Evolutionary conservation across 2,329 filamentous ascomycete species (phyloP), one percentile per base, ranked within the genome.

Genomic region (Penicillium italicum): DNA sequence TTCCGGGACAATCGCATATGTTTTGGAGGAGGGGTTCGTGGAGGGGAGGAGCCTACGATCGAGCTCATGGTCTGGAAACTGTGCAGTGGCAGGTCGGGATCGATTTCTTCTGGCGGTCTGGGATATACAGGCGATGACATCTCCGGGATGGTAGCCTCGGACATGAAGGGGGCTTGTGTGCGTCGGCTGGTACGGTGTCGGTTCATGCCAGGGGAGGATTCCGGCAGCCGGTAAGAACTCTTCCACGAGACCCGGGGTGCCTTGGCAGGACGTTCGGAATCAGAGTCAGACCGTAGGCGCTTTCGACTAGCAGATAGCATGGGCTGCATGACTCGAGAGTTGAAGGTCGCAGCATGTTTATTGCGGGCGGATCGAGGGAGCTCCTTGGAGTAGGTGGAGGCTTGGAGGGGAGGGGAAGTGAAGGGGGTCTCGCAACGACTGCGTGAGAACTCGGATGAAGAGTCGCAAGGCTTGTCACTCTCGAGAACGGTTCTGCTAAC

Each of bases 161-260:
- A 86, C 70, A 91, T 90, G 71, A 96, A 92, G 47, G 90, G 91
- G 38, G 93, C 80, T 60, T 87, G 85, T 20, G 85, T 88, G 43
- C 86, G 88, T 66, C 92, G 93, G 72, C 88, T 85, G 64, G 86
- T 81, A 68, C 89, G 86, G 66, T 88, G 85, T 64, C 85, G 85
- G 62, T 86, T 83, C 75, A 93, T 90, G 67, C 90, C 86, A 24
- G 93, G 93, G 5, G 92, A 97, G 5, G 91, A 96, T 70, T 95
- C 87, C 18, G 90, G 84, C 56, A 96, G 78, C 66, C 87, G 85
- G 69, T 91, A 86, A 56, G 81, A 82, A 67, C 85, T 85, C 74
- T 90, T 94, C 90, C 90, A 96, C 1, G 86, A 82, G 18, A 80
- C 74, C 53, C 85, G 80, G 60, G 74, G 83, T 73, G 58, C 85